phyloP scores from a whole-genome alignment of 2,329 filamentous ascomycete species.

The Sclerotinia subarctica region DNA sequence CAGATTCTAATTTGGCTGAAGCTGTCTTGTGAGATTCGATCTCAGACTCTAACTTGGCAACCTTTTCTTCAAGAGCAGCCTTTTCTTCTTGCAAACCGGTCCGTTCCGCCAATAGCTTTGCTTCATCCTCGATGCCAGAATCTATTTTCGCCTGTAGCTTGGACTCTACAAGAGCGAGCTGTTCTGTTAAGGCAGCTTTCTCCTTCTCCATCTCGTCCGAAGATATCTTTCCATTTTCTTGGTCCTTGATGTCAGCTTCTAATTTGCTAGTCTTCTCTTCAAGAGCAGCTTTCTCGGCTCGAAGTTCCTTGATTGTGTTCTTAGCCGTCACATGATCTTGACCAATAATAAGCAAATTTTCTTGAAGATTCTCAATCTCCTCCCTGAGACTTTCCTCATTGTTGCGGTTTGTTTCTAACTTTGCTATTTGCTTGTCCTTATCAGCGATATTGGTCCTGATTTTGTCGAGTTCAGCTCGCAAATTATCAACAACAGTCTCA shows the following conservation, averaged over 20 bases:
- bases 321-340: slow-evolving; percentile 83
- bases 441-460: slow-evolving; percentile 35
- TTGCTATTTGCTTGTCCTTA: slow-evolving; percentile 65
- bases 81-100: slow-evolving; percentile 64
- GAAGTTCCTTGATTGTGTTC: slow-evolving; percentile 68
- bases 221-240: slow-evolving; percentile 46
- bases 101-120: slow-evolving; percentile 45
- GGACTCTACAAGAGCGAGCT: not conserved
- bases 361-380: slow-evolving; percentile 79
- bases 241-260: slow-evolving; percentile 72
- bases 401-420: slow-evolving; percentile 64
- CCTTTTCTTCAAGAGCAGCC: slow-evolving; percentile 57
- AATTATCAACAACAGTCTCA: slow-evolving; percentile 22
- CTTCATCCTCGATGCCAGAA: slow-evolving; percentile 43
- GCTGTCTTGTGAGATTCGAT: slow-evolving; percentile 44
- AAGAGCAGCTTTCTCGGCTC: slow-evolving; percentile 64
- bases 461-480: slow-evolving; percentile 34
- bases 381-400: slow-evolving; percentile 77
- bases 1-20: slow-evolving; percentile 60
- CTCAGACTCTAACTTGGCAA: slow-evolving; percentile 69
- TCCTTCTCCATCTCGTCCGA: not conserved
- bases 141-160: slow-evolving; percentile 38
- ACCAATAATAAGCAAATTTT: slow-evolving; percentile 75
- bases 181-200: not conserved
- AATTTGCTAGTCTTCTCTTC: slow-evolving; percentile 62